Conservation (phyloP, 805 yeast species). For the Yarrowia alimentaria region DNA sequence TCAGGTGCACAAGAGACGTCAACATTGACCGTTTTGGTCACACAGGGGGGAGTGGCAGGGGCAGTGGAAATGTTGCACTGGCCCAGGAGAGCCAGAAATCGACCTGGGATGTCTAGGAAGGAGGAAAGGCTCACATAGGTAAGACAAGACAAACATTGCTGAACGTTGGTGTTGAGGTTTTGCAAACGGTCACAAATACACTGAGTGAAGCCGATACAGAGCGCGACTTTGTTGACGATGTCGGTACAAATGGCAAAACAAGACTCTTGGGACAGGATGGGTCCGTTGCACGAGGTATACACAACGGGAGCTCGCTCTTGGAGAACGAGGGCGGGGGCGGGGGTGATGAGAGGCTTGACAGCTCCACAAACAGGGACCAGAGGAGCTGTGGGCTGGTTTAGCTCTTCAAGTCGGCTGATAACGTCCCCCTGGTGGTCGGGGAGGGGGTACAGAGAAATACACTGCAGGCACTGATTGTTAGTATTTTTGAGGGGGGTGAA, state of each 20-base stretch:
- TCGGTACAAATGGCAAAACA: background rate
- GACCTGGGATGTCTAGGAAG: background rate
- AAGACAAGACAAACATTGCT: background rate
- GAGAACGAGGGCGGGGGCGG: slow-evolving; percentile 12
- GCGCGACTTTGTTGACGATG: slow-evolving; percentile 1
- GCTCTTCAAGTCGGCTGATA: background rate
- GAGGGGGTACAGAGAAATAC: slow-evolving; percentile 11
- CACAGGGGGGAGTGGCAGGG: background rate
- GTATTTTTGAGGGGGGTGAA: background rate
- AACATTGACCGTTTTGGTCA: background rate
- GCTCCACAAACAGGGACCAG: background rate
- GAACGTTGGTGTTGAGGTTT: background rate
- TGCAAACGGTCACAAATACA: slow-evolving; percentile 12
- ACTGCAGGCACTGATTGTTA: slow-evolving; percentile 24
- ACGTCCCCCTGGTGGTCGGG: slow-evolving; percentile 5
- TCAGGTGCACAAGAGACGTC: slow-evolving; percentile 7
- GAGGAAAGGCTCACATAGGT: background rate
- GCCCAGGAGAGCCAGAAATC: background rate
- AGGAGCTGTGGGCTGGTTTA: background rate
- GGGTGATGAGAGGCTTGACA: background rate
- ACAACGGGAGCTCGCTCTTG: slow-evolving; percentile 7
- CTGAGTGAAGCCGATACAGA: slow-evolving; percentile 1
- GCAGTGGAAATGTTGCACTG: slow-evolving; percentile 4
- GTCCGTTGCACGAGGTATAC: background rate
- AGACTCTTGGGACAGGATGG: background rate